Base-by-base conservation (phyloP, 257 asterid genomes). In the Coffea canephora region DNA sequence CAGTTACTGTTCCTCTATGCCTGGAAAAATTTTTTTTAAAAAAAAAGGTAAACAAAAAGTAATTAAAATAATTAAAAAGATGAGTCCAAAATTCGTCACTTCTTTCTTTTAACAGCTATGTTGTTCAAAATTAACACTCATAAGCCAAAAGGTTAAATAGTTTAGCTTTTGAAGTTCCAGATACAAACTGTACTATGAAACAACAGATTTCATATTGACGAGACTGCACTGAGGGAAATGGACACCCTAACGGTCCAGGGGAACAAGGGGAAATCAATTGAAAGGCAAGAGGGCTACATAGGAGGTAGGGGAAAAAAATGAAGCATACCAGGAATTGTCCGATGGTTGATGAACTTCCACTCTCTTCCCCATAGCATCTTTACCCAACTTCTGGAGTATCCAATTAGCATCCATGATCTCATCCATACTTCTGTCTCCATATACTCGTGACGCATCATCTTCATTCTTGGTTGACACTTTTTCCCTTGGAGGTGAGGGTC, bases 351-450 rank as follows among this genome's bases (percentile, higher is more conserved):
- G 99, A 83, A 94, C 83, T 88, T 96, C 97, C 71, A 96, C 97
- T 86, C 97, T 90, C 89, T 96, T 96, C 46, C 99, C 98, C 73
- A 90, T 87, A 52, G 99, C 99, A 89, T 91, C 95, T 91, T 91
- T 91, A 43, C 99, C 99, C 88, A 96, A 81, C 83, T 91, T 96
- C 91, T 94, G 97, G 77, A 96, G 86, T 87, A 96, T 87, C 97
- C 99, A 96, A 79, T 87, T 94, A 73, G 97, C 99, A 89, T 88
- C 97, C 70, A 91, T 84, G 70, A 94, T 88, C 81, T 92, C 97
- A 83, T 91, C 95, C 86, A 91, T 81, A 54, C 90, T 79, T 76
- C 82, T 81, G 78, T 87, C 95, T 71, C 86, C 94, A 54, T 80
- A 83, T 83, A 76, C 74, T 48, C 84, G 91, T 4, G 92, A 78